phyloP scores from a whole-genome alignment of 805 yeast species.

The Yarrowia phangngaensis region DNA sequence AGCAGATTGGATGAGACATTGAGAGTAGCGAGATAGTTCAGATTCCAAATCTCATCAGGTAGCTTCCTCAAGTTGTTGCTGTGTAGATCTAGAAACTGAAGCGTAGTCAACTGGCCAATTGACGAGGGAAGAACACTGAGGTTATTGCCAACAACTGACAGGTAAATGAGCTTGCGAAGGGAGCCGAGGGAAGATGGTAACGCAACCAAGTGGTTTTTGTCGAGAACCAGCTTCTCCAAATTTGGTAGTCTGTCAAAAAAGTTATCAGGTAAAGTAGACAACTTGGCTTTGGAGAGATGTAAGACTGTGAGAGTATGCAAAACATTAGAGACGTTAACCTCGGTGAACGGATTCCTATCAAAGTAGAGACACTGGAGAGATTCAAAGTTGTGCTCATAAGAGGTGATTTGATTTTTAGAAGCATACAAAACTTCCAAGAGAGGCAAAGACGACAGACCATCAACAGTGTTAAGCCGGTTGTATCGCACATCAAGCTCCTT shows the following conservation, averaged over 20 bases:
- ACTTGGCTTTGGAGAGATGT: conserved; percentile 75
- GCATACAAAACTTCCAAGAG: conserved; percentile 68
- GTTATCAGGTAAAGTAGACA: conserved; percentile 65
- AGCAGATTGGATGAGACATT: conserved; percentile 73
- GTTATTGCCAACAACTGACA: conserved; percentile 73
- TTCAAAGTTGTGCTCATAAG: conserved; percentile 59
- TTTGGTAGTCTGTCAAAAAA: conserved; percentile 60
- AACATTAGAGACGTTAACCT: conserved; percentile 50
- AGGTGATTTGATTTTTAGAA: conserved; percentile 70
- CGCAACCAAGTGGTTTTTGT: conserved; percentile 74
- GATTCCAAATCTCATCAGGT: conserved; percentile 63
- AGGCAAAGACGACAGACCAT: conserved; percentile 54
- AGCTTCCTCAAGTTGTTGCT: conserved; percentile 72
- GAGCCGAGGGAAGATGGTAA: conserved; percentile 66
- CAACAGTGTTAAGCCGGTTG: conserved; percentile 53
- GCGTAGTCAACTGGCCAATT: conserved; percentile 55
- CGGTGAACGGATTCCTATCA: conserved; percentile 80
- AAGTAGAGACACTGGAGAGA: conserved; percentile 65
- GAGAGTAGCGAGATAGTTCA: conserved; percentile 53
- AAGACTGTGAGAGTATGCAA: conserved; percentile 63
- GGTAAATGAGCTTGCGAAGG: conserved; percentile 55
- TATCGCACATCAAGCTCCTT: conserved; percentile 74
- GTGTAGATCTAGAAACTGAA: conserved; percentile 73
- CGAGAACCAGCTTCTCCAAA: conserved; percentile 69
- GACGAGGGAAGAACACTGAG: conserved; percentile 64